A percentile compares a stretch with the other conserved stretches of the same genome.
phyloP scores from a whole-genome alignment of 2,329 filamentous ascomycete genomes.

The Boeremia exigua region DNA sequence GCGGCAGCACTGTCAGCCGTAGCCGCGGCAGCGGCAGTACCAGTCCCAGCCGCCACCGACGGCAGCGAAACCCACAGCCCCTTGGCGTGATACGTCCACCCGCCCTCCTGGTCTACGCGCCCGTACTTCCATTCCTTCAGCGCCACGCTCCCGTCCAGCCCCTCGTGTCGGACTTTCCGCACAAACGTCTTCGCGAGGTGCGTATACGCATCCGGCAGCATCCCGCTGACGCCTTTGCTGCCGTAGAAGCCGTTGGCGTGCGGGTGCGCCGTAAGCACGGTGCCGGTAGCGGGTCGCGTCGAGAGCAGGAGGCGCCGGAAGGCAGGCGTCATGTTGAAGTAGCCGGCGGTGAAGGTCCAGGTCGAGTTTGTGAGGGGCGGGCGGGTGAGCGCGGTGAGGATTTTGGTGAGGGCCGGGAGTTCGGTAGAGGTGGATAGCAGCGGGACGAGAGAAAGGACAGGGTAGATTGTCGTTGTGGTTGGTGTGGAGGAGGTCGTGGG shows the following conservation, averaged over 20 bases:
- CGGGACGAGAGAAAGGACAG: slow-evolving; percentile 86
- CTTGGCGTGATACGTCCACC: slow-evolving; percentile 99
- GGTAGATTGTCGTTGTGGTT: slow-evolving; percentile 71
- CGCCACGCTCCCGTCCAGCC: slow-evolving; percentile 65
- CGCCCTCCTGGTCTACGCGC: slow-evolving; percentile 77
- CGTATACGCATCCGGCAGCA: slow-evolving; percentile 91
- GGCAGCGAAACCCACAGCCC: slow-evolving; percentile 87
- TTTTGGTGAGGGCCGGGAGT: slow-evolving; percentile 76
- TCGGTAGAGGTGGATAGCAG: slow-evolving; percentile 89
- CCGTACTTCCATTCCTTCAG: slow-evolving; percentile 90
- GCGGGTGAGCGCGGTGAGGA: slow-evolving; percentile 73
- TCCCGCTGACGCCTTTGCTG: slow-evolving; percentile 84
- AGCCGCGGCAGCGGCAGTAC: not conserved
- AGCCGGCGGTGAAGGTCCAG: slow-evolving; percentile 97
- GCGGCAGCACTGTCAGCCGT: slow-evolving; percentile 44
- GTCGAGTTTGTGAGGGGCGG: slow-evolving; percentile 71
- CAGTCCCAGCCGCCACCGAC: slow-evolving; percentile 15
- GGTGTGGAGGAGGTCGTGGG: slow-evolving; percentile 25
- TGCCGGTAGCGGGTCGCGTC: slow-evolving; percentile 73
- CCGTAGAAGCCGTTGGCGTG: slow-evolving; percentile 95
- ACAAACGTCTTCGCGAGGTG: slow-evolving; percentile 85
- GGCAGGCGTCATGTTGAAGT: slow-evolving; percentile 93
- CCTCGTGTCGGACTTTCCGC: slow-evolving; percentile 62
- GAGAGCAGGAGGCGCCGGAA: slow-evolving; percentile 80
- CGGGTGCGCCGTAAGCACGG: slow-evolving; percentile 89